Base-by-base conservation (phyloP, 352 stramenopile species). In the Phytophthora palmivora region DNA sequence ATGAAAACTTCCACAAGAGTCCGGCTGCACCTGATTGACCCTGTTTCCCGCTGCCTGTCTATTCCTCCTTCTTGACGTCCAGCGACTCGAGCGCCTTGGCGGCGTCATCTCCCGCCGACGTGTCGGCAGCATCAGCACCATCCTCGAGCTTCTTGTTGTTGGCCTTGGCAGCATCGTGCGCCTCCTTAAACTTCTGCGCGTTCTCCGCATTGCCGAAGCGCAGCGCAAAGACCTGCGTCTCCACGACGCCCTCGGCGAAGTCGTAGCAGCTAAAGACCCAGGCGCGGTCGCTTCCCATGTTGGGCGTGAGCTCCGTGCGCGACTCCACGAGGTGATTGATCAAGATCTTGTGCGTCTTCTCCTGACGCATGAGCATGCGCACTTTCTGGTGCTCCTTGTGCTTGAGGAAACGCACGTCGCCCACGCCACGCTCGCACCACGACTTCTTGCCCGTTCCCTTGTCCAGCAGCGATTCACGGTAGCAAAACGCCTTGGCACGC, bases 341-440 rank as follows among this genome's bases (percentile, higher is more conserved):
- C 78, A 99, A 95, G 64, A 99, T 94, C 83, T 99, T 99, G 91
- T 98, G 98, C 26, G 97, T 99, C 79, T 99, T 99, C 76, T 99
- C 97, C 77, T 99, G 97, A 56, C 97, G 89, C 97, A 99, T 99
- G 22, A 99, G 84, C 51, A 98, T 79, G 63, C 97, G 91, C 60
- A 99, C 88, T 72, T 96, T 96, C 59, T 92, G 80, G 71, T 89
- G 77, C 65, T 98, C 92, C 76, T 95, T 96, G 89, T 99, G 97
- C 79, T 98, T 97, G 57, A 99, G 87, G 78, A 99, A 98, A 53
- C 96, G 96, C 48, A 97, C 89, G 50, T 99, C 94, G 39, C 97
- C 97, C 52, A 99, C 96, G 33, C 97, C 97, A 63, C 96, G 91
- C 78, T 99, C 97, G 58, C 91, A 96, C 97, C 97, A 99, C 51